These are phyloP conservation scores for Leucosporidium yakuticum DNA, from an alignment of 768 basidiomycete species.

Conservation along the genomic window DNA sequence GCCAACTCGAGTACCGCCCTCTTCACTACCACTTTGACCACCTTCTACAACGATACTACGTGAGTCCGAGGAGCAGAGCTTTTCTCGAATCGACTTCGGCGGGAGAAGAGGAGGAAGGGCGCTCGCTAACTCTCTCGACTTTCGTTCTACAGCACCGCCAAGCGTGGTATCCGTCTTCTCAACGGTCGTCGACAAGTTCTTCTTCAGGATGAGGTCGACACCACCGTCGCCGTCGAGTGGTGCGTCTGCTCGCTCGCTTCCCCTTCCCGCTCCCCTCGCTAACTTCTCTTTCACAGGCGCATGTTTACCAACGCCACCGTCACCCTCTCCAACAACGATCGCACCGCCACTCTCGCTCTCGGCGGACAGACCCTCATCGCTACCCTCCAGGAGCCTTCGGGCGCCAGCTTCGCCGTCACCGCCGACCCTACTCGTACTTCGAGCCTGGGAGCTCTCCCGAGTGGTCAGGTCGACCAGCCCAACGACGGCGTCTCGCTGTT, in stretches of 20 bases:
- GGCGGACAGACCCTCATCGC: conserved; percentile 63
- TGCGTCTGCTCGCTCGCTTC: conserved; percentile 5
- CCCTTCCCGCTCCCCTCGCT: neutral
- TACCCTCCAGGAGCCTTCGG: conserved; percentile 57
- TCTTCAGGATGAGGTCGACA: conserved; percentile 80
- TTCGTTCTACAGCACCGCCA: conserved; percentile 52
- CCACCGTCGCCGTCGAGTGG: conserved; percentile 52
- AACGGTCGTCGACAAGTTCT: conserved; percentile 83
- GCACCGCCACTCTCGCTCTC: conserved; percentile 67
- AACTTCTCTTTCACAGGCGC: conserved; percentile 56
- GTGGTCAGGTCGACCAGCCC: conserved; percentile 48
- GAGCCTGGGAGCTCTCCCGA: neutral
- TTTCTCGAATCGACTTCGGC: conserved; percentile 16
- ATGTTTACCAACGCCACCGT: conserved; percentile 92
- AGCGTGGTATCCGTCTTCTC: conserved; percentile 75
- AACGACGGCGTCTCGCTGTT: conserved; percentile 79
- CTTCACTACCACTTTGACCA: conserved; percentile 69
- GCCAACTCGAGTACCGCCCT: conserved; percentile 65
- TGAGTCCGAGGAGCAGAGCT: conserved; percentile 10
- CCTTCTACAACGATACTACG: conserved; percentile 58
- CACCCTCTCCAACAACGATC: conserved; percentile 51
- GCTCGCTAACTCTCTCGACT: conserved; percentile 2
- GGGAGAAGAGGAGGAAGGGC: conserved; percentile 8
- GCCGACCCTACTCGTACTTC: conserved; percentile 19
- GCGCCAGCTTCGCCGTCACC: conserved; percentile 58